Percentiles rank a stretch among this genome's conserved stretches.
Evolutionary conservation across 768 basidiomycete species (phyloP).

Genomic region (Serendipita indica): DNA sequence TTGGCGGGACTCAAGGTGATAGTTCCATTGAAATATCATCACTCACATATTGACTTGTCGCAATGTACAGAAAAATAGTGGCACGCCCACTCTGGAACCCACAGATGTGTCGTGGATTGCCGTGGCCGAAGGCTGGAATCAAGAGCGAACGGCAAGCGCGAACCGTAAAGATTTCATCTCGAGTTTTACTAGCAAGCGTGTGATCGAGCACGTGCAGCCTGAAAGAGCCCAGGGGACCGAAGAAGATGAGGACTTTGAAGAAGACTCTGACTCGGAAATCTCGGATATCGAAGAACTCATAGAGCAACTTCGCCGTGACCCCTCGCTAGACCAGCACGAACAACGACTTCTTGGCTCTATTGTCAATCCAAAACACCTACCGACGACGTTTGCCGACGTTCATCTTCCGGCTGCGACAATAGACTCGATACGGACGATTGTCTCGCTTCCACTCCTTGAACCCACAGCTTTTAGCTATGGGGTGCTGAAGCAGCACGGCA

Average conservation of each 20-base stretch:
- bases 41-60: no score
- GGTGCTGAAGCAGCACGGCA: slow-evolving; percentile 67
- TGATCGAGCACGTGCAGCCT: slow-evolving; percentile 26
- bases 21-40: no score
- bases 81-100: slow-evolving; percentile 35
- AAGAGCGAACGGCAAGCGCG: slow-evolving; percentile 35
- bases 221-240: slow-evolving; percentile 15
- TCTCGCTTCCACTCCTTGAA: slow-evolving; percentile 75
- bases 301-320: slow-evolving; percentile 59
- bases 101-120: slow-evolving; percentile 53
- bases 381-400: slow-evolving; percentile 75
- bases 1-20: no score
- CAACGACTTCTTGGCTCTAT: slow-evolving; percentile 69
- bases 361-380: slow-evolving; percentile 63
- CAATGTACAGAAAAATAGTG: no score
- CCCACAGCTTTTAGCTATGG: slow-evolving; percentile 79
- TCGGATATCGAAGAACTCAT: slow-evolving; percentile 47
- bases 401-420: slow-evolving; percentile 80
- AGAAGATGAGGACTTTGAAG: slow-evolving; percentile 28
- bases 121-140: slow-evolving; percentile 51
- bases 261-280: slow-evolving; percentile 14
- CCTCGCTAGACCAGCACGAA: slow-evolving; percentile 68
- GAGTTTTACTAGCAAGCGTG: slow-evolving; percentile 28
- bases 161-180: slow-evolving; percentile 48
- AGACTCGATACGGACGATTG: slow-evolving; percentile 81